Base-by-base conservation (phyloP, 2,329 filamentous ascomycete genomes). In the Arachnomyces sp. region DNA sequence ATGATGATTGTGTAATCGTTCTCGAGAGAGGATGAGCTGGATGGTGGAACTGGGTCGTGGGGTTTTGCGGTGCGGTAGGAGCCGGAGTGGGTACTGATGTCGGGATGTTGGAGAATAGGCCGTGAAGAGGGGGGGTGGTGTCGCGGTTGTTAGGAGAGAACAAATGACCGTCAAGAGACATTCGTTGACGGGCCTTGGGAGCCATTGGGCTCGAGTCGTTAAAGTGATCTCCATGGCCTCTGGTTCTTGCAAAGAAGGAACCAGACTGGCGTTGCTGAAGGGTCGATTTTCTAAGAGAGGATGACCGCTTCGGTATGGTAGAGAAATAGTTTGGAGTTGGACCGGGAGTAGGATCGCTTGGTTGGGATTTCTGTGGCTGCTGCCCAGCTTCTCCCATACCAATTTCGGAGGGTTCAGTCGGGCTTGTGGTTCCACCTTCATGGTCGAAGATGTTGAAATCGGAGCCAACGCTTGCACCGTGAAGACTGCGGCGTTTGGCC, bases 401-500 rank as follows among this genome's bases (percentile, higher is more conserved):
- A 25, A 25, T 5, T 5, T 55, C 51, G 17, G 47, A 45, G 35
- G 54, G 47, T 16, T 58, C 54, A 43, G 56, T 53, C 7, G 49
- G 36, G 34, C 50, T 47, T 52, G 42, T 45, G 55, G 43, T 38
- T 51, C 42, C 49, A 38, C 53, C 49, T 31, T 61, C 57, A 34
- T 55, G 59, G 41, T 89, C 86, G 58, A 94, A 94, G 28, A 94
- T 79, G 58, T 79, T 87, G 56, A 86, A 83, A 50, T 79, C 74
- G 17, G 68, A 60, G 34, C 72, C 72, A 46, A 81, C 70, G 50
- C 67, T 76, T n/a, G 81, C 71, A 32, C 82, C 82, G 59, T 94
- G 86, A 51, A 94, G 65, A 63, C 89, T 95, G 54, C 92, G 79
- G 49, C 92, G 77, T 70, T 95, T 95, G 34, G 89, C 85, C 44